Percentiles rank a stretch among this genome's conserved stretches.
phyloP scores from a whole-genome alignment of 257 asterid species.

The Echites panduratus region DNA sequence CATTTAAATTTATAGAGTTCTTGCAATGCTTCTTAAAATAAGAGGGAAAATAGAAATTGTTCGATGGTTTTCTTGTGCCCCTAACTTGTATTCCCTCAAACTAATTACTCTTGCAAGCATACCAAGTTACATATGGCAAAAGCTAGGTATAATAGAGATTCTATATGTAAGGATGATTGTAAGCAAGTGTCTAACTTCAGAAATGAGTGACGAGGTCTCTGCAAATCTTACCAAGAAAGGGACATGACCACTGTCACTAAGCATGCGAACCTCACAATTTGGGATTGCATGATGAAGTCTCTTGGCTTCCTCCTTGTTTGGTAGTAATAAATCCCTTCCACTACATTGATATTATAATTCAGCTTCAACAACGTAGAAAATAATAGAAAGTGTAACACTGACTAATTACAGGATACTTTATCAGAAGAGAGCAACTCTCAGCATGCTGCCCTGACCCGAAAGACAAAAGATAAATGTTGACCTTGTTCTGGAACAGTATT shows the following conservation, averaged over 20 bases:
- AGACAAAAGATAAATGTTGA: constrained; percentile 1
- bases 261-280: constrained; percentile 56
- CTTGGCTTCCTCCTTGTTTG: constrained; percentile 68
- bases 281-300: constrained; percentile 50
- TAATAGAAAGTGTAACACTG: background rate
- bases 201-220: background rate
- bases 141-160: background rate
- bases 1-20: background rate
- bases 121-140: background rate
- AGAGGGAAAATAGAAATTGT: too few relatives aligned
- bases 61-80: background rate
- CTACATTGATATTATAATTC: constrained; percentile 31
- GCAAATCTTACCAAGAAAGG: constrained; percentile 62
- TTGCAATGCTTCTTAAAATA: background rate
- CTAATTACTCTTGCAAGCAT: background rate
- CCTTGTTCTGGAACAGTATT: background rate
- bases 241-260: constrained; percentile 58
- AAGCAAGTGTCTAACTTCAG: background rate
- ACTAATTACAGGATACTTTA: background rate
- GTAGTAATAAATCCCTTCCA: constrained; percentile 72
- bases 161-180: background rate
- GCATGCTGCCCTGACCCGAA: background rate
- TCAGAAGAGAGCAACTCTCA: background rate
- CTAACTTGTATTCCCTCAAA: background rate
- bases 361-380: constrained; percentile 1